Base-by-base conservation (phyloP, 2,329 filamentous ascomycete species). In the Nothophaeocryptopus gaeumannii region DNA sequence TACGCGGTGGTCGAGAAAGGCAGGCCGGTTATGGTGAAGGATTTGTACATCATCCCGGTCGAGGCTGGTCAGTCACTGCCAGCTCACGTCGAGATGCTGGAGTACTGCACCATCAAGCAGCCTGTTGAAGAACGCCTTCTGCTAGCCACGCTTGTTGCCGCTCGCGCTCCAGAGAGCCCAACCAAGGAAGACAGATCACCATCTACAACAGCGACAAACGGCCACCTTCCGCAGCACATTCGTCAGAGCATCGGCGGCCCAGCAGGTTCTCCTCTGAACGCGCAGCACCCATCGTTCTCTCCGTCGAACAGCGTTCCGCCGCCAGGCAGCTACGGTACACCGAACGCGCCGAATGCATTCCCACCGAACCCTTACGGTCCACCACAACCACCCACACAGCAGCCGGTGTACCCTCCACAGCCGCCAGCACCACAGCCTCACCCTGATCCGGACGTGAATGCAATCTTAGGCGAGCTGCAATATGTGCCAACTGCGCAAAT, bases 41-140 rank as follows among this genome's bases (percentile, higher is more conserved):
- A 97, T 65, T 88, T 91, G 1, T 97, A 97, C 67, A 80, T 97
- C 30, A 85, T 96, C 8, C 92, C 93, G 0, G 82, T 97, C 4
- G 82, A 89, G 30, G 79, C 84, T 5, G 89, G 88, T 31, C 73
- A 71, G 31, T 72, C 74, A 41, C 80, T 92, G 37, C 92, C 93
- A 0, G 88, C 91, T 54, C 96, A 96, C 62, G 83, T 96, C 68
- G 81, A 89, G 53, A 87, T 95, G 63, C 79, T 97, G n/a, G 85
- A 89, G 55, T 86, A 92, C 60, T 91, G 91, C 67, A 81, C 82
- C 29, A 80, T 96, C 30, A 88, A 91, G 38, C 78, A 81, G 51
- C 80, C 80, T 2, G 79, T 87, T 12, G 76, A 83, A 0, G 86
- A 95, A 58, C 83, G 88, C 1, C 82, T 93, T 72, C 74, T 99